These are phyloP conservation scores for Globisporangium parvum DNA, from an alignment of 352 stramenopile genomes.

Conservation along the genomic window DNA sequence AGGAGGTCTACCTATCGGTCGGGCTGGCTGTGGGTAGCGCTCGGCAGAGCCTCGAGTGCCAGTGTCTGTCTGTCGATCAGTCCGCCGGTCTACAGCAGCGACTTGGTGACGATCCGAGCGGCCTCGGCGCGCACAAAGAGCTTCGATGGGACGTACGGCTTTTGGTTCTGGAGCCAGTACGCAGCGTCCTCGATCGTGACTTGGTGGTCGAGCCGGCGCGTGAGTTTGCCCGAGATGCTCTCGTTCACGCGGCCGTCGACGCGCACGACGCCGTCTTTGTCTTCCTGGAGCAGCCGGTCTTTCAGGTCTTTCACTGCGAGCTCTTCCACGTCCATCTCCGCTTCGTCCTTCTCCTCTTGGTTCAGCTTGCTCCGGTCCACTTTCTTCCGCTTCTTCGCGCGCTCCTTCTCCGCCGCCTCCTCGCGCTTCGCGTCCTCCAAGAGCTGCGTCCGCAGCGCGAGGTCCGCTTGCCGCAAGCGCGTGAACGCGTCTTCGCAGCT, in stretches of 20 bases:
- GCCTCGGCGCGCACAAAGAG: conserved; percentile 79
- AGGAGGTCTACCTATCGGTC: too few species aligned
- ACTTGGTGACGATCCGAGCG: conserved; percentile 79
- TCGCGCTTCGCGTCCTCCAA: conserved; percentile 79
- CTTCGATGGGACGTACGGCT: conserved; percentile 78
- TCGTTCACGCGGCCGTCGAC: conserved; percentile 82
- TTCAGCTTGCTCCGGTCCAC: conserved; percentile 70
- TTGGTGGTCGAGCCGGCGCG: conserved; percentile 53
- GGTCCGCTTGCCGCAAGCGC: conserved; percentile 55
- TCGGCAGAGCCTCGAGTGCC: too few species aligned
- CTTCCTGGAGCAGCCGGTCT: conserved; percentile 67
- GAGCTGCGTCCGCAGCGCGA: conserved; percentile 45
- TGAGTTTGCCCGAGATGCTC: conserved; percentile 54
- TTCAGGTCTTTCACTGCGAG: conserved; percentile 80
- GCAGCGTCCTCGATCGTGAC: conserved; percentile 78
- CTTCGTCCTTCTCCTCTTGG: conserved; percentile 80
- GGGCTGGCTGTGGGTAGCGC: too few species aligned
- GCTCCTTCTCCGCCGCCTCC: conserved; percentile 68
- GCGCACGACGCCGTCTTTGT: conserved; percentile 61
- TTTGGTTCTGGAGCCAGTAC: conserved; percentile 81
- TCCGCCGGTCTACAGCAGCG: conserved; percentile 29
- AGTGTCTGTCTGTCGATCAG: too few species aligned
- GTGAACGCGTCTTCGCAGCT: conserved; percentile 80
- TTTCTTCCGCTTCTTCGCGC: conserved; percentile 84
- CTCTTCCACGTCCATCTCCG: conserved; percentile 84